Base-by-base conservation (phyloP, 768 basidiomycete species). In the Cytidiella melzeri region DNA sequence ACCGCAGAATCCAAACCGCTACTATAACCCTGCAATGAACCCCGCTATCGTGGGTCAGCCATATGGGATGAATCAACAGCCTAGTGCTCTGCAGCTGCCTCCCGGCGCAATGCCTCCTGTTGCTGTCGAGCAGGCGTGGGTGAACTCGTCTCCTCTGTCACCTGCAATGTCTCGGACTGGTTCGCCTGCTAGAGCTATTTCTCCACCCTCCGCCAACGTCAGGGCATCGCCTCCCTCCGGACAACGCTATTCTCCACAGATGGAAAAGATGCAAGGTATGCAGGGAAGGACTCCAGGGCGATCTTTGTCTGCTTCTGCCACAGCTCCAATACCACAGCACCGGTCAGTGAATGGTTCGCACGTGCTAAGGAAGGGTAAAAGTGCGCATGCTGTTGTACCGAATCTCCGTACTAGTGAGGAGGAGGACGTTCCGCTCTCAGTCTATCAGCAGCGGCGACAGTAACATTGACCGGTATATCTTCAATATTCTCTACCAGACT, bases 391-490 rank as follows among this genome's bases (percentile, higher is more conserved):
- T 9, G 54, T 68, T 18, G 61, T 73, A 47, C 68, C 65, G 15
- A 60, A 63, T 51, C 69, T 73, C 54, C 72, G 73, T 36, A 70
- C 70, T 57, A 68, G 66, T 23, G 85, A 87, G 60, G 87, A 90
- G 59, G 88, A 91, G 61, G 88, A 91, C 60, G 69, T 88, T 34
- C 88, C 88, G 18, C 70, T 92, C 42, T 87, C 89, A 18, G 65
- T 87, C 48, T 89, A 81, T 74, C 86, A 89, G 64, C 86, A 83
- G 61, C 81, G 78, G 57, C 73, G 81, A 60, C 73, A 73, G 61
- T 80, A 66, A 73, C 27, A 19, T 15, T 13, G 25, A n/a, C n/a
- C 40, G 7, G 25, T 11, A 36, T 30, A 21, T 38, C 7, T 28
- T 47, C 18, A 6, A 4, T 18, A 5, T 48, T 28, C 23, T 41